Conservation (phyloP, 73 alveolate genomes). For the Paraurostyla sp. region DNA sequence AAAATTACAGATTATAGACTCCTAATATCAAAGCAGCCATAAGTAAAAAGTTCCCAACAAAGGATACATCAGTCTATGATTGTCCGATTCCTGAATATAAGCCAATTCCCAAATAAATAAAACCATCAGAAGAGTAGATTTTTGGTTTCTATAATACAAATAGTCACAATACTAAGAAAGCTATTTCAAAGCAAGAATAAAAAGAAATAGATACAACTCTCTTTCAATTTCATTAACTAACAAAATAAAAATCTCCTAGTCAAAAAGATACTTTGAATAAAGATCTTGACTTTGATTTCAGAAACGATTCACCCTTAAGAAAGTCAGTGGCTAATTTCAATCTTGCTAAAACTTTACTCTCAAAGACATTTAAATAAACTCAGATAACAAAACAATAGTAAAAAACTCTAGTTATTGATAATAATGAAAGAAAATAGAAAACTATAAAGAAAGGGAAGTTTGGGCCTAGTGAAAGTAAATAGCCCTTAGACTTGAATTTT, state of each 20-base stretch:
- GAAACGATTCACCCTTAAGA: neutral
- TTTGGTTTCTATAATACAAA: neutral
- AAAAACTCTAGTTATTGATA: neutral
- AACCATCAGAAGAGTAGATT: neutral
- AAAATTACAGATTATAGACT: constrained; percentile 8
- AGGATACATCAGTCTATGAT: neutral
- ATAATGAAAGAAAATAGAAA: too few species aligned
- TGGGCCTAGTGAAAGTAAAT: too few species aligned
- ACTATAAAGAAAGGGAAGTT: too few species aligned
- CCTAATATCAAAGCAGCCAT: constrained; percentile 3
- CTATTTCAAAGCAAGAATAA: neutral
- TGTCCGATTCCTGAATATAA: neutral
- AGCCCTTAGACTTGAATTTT: too few species aligned
- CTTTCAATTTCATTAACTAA: neutral
- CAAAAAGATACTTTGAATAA: neutral
- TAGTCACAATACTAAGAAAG: neutral
- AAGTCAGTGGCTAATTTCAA: neutral
- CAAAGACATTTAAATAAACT: neutral
- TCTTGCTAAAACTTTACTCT: neutral
- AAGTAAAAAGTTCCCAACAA: neutral
- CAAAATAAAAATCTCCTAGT: neutral
- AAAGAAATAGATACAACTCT: neutral
- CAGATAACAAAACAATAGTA: neutral
- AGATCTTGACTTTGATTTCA: too few species aligned
- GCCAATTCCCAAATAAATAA: neutral